Conservation (phyloP, 2,329 filamentous ascomycete genomes). For the Arthrobotrys iridis region DNA sequence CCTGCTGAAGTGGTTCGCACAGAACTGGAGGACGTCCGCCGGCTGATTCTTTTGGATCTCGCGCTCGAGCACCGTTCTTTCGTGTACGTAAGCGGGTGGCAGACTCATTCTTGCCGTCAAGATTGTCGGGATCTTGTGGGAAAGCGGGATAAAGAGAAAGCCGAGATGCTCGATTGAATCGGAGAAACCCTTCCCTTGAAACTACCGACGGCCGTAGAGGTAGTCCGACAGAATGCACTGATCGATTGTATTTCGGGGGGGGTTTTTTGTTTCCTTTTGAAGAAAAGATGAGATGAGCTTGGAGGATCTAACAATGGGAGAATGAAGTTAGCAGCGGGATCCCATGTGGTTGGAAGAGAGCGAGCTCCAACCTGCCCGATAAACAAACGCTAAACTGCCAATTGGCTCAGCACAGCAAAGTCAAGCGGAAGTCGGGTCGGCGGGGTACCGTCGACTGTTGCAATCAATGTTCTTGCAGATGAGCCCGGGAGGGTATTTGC, state of each 20-base stretch:
- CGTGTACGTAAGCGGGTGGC: constrained; percentile 69
- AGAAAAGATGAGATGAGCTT: background rate
- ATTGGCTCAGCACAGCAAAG: constrained; percentile 11
- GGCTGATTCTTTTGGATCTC: constrained; percentile 70
- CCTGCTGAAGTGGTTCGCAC: constrained; percentile 73
- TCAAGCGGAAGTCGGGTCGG: background rate
- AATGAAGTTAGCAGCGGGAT: background rate
- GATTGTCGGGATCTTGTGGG: background rate
- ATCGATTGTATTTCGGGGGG: background rate
- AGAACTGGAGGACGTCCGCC: constrained; percentile 75
- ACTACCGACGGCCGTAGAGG: constrained; percentile 30
- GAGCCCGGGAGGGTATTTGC: background rate
- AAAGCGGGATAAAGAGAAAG: background rate
- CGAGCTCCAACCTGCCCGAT: background rate
- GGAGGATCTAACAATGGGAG: background rate
- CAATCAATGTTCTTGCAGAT: background rate
- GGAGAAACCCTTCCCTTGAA: constrained; percentile 14
- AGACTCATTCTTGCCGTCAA: constrained; percentile 43
- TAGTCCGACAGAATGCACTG: background rate
- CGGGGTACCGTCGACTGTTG: background rate
- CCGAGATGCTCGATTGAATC: constrained; percentile 12
- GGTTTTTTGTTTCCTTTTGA: constrained; percentile 4
- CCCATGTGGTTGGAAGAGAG: background rate
- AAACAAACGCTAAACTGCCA: constrained; percentile 9
- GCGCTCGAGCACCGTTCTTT: constrained; percentile 72